These are phyloP conservation scores for Thermothielavioides terrestris DNA, from an alignment of 495 filamentous ascomycete genomes.

Conservation along the genomic window DNA sequence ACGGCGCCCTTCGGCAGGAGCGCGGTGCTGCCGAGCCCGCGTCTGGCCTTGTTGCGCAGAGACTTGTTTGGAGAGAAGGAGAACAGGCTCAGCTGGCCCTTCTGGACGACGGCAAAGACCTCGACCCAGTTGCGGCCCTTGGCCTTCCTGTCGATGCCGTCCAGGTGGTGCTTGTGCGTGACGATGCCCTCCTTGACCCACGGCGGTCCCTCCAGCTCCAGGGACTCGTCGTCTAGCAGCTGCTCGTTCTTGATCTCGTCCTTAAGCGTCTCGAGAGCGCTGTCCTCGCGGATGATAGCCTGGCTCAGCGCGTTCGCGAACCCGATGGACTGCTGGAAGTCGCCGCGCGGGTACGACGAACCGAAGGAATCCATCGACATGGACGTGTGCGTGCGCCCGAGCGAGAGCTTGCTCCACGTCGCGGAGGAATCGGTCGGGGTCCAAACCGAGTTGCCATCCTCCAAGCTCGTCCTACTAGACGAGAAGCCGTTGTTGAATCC, in stretches of 20 bases:
- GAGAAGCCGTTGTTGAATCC: slow-evolving; percentile 75
- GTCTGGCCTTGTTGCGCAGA: slow-evolving; percentile 57
- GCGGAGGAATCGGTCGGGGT: slow-evolving; percentile 69
- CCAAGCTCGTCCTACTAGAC: slow-evolving; percentile 89
- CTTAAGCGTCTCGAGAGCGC: slow-evolving; percentile 39
- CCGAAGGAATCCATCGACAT: slow-evolving; percentile 85
- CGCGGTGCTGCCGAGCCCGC: slow-evolving; percentile 25
- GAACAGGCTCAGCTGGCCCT: slow-evolving; percentile 91
- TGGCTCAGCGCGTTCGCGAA: slow-evolving; percentile 96
- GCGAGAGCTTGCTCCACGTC: slow-evolving; percentile 90
- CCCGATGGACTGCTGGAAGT: slow-evolving; percentile 92
- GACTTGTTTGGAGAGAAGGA: slow-evolving; percentile 76
- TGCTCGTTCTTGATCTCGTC: slow-evolving; percentile 51
- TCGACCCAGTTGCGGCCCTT: slow-evolving; percentile 92
- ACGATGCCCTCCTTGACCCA: slow-evolving; percentile 97
- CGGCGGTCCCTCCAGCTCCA: slow-evolving; percentile 83
- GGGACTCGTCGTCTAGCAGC: slow-evolving; percentile 80
- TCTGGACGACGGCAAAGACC: slow-evolving; percentile 95
- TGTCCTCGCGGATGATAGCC: slow-evolving; percentile 91
- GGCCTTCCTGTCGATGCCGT: slow-evolving; percentile 77
- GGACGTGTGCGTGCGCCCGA: slow-evolving; percentile 80
- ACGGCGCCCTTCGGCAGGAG: slow-evolving; percentile 46
- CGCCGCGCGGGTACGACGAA: slow-evolving; percentile 66
- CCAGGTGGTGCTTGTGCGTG: slow-evolving; percentile 93
- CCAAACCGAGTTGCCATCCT: slow-evolving; percentile 85